phyloP scores from a whole-genome alignment of 768 basidiomycete genomes.

The Saitozyma podzolica region DNA sequence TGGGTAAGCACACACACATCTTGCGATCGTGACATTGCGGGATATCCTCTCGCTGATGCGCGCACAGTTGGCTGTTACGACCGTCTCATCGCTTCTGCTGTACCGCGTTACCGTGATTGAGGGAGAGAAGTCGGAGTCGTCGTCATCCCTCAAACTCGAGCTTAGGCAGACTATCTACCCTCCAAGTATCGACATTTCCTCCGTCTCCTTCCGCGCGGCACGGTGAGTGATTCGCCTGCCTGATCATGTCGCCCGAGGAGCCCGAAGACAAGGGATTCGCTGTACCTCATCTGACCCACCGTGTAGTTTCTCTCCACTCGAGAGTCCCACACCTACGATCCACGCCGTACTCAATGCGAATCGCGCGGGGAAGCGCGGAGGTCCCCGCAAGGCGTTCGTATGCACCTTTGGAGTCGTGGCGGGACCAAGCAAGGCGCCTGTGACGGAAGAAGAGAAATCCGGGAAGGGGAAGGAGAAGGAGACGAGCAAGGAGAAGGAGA shows the following conservation, averaged over 20 bases:
- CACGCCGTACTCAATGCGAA: slow-evolving; percentile 50
- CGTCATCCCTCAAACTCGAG: slow-evolving; percentile 8
- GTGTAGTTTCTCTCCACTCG: slow-evolving; percentile 18
- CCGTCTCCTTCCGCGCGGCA: slow-evolving; percentile 47
- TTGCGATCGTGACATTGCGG: neutral
- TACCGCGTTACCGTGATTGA: slow-evolving; percentile 27
- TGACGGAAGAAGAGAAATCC: slow-evolving; percentile 27
- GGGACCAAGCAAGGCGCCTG: slow-evolving; percentile 19
- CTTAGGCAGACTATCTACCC: slow-evolving; percentile 40
- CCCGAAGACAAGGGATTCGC: neutral
- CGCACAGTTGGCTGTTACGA: slow-evolving; percentile 46
- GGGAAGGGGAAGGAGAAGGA: slow-evolving; percentile 10
- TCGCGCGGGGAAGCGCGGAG: slow-evolving; percentile 32
- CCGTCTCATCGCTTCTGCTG: slow-evolving; percentile 32
- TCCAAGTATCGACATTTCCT: slow-evolving; percentile 40
- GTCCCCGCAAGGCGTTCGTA: slow-evolving; percentile 43
- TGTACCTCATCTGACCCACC: neutral
- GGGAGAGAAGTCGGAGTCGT: neutral
- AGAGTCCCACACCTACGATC: slow-evolving; percentile 28
- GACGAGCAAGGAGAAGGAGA: slow-evolving; percentile 20
- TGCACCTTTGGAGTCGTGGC: slow-evolving; percentile 36
- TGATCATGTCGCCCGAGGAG: slow-evolving; percentile 1
- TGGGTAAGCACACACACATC: slow-evolving; percentile 29
- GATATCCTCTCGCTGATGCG: neutral
- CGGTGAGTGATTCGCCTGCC: slow-evolving; percentile 27